A percentile compares a stretch with the other conserved stretches of the same genome.
Evolutionary conservation across 2,329 filamentous ascomycete genomes (phyloP).

Genomic region (Alternaria dauci): DNA sequence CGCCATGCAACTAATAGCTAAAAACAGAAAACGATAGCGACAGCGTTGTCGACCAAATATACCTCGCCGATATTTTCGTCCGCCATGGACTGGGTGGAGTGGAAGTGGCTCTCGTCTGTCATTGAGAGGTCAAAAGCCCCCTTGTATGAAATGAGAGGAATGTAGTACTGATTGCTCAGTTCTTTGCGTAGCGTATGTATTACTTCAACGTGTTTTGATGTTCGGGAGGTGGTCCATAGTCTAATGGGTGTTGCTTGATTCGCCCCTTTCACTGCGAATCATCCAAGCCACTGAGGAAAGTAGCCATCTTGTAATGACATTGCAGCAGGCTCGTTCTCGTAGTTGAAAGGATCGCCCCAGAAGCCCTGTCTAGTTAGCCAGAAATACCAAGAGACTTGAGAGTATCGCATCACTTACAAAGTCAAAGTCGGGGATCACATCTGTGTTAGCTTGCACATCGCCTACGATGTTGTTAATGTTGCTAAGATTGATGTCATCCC

Average conservation of each 20-base stretch:
- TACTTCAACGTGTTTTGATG: background rate
- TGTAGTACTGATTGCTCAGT: background rate
- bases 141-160: background rate
- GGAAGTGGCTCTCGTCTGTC: background rate
- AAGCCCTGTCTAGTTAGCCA: slow-evolving; percentile 41
- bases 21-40: background rate
- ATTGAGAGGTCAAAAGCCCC: background rate
- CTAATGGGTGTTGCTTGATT: background rate
- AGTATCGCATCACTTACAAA: slow-evolving; percentile 38
- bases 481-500: slow-evolving; percentile 47
- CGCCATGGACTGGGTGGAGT: background rate
- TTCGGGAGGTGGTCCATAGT: background rate
- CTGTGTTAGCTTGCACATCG: slow-evolving; percentile 33
- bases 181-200: background rate
- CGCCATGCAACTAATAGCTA: background rate
- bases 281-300: slow-evolving; percentile 31
- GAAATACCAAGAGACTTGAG: background rate
- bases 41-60: background rate
- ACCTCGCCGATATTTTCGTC: background rate
- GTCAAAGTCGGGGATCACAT: slow-evolving; percentile 47
- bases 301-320: slow-evolving; percentile 32
- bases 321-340: slow-evolving; percentile 38
- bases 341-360: slow-evolving; percentile 50
- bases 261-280: background rate
- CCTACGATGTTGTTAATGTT: slow-evolving; percentile 46